Evolutionary conservation across 2,329 filamentous ascomycete genomes (phyloP).

Genomic region (Botryotinia narcissicola): DNA sequence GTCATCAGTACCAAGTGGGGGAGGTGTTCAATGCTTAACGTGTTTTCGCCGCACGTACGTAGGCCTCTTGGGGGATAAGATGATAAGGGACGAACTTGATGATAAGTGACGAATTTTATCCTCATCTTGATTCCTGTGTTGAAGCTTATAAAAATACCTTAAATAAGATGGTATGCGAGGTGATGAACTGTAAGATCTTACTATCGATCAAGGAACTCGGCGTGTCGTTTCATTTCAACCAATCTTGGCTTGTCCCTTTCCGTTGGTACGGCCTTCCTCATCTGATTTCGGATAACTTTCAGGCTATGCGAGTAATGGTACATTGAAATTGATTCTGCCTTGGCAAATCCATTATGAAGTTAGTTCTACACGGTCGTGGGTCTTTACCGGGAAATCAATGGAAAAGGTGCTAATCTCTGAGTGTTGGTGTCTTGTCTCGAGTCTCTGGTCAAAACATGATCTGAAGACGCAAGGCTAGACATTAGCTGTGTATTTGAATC

Average conservation of each 20-base stretch:
- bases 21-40: background rate
- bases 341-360: background rate
- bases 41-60: background rate
- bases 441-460: background rate
- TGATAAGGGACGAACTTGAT: background rate
- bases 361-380: too few relatives aligned
- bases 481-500: background rate
- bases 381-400: background rate
- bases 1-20: background rate
- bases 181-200: background rate
- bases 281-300: background rate
- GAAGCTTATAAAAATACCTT: background rate
- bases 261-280: background rate
- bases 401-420: background rate
- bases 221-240: background rate
- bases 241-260: background rate
- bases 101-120: background rate
- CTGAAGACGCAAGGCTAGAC: background rate
- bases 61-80: background rate
- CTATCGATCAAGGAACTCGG: background rate
- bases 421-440: background rate
- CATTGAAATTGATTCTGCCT: background rate
- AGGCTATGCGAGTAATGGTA: background rate
- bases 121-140: background rate
- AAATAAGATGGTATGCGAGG: too few relatives aligned